These are phyloP conservation scores for Choiromyces venosus DNA, from an alignment of 495 filamentous ascomycete species.

Conservation along the genomic window DNA sequence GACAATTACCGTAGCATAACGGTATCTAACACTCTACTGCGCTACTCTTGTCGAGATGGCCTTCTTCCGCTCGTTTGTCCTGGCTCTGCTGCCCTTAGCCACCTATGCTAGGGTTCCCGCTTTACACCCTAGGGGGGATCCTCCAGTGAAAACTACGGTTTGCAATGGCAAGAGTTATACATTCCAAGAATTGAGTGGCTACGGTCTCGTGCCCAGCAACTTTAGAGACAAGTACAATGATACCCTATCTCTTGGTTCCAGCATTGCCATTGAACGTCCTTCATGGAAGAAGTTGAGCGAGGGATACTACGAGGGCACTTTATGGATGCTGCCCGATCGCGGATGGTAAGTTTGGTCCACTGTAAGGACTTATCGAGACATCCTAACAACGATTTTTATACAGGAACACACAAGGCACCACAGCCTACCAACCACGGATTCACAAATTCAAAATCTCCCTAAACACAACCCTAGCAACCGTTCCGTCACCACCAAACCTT, in stretches of 20 bases:
- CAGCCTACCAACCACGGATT: constrained; percentile 67
- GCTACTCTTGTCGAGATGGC: constrained; percentile 10
- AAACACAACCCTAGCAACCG: constrained; percentile 51
- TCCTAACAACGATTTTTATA: background rate
- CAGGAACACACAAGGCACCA: constrained; percentile 67
- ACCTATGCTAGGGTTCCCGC: constrained; percentile 14
- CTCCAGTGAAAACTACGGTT: constrained; percentile 42
- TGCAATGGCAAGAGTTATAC: constrained; percentile 62
- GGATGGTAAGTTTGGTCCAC: constrained; percentile 54
- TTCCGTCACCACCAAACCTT: constrained; percentile 61
- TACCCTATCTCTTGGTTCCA: constrained; percentile 64
- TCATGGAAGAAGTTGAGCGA: constrained; percentile 57
- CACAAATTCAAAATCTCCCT: constrained; percentile 65
- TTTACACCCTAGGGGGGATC: background rate
- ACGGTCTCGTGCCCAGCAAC: constrained; percentile 57
- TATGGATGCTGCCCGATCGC: constrained; percentile 65
- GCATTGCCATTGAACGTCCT: constrained; percentile 57
- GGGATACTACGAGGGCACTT: constrained; percentile 57
- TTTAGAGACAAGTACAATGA: constrained; percentile 67
- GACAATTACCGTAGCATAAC: background rate
- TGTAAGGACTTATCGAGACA: background rate
- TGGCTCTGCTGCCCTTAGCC: constrained; percentile 20
- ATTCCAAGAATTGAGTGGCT: constrained; percentile 67
- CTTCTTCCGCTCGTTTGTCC: constrained; percentile 13
- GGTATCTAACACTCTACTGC: background rate